phyloP scores from a whole-genome alignment of 2,329 filamentous ascomycete species.

The Fusarium chaquense region DNA sequence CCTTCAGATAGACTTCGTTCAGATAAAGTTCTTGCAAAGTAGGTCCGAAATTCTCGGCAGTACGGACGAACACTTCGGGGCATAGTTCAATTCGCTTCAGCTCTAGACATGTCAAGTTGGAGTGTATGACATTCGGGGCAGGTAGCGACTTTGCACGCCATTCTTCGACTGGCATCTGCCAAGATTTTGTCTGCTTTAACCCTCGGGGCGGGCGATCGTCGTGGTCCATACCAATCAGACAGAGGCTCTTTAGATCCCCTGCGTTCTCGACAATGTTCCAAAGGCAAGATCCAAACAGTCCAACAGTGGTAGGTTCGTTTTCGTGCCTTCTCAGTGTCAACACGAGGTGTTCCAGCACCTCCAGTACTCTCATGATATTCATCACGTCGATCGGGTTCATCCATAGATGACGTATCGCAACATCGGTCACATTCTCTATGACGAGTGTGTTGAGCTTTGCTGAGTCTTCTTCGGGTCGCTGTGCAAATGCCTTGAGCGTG shows the following conservation, averaged over 20 bases:
- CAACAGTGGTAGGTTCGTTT: slow-evolving; percentile 50
- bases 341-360: slow-evolving; percentile 59
- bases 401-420: slow-evolving; percentile 61
- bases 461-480: slow-evolving; percentile 59
- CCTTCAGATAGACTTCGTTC: slow-evolving; percentile 60
- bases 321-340: slow-evolving; percentile 62
- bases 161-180: slow-evolving; percentile 53
- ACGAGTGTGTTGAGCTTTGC: slow-evolving; percentile 59
- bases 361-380: slow-evolving; percentile 60
- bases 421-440: slow-evolving; percentile 63
- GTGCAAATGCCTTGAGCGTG: slow-evolving; percentile 61
- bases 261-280: slow-evolving; percentile 65
- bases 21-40: slow-evolving; percentile 60
- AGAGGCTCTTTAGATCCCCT: slow-evolving; percentile 59
- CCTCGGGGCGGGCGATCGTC: slow-evolving; percentile 54
- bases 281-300: slow-evolving; percentile 58
- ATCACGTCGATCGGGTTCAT: slow-evolving; percentile 63
- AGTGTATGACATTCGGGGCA: slow-evolving; percentile 52
- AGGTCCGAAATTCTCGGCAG: slow-evolving; percentile 52
- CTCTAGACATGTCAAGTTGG: slow-evolving; percentile 58
- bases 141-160: slow-evolving; percentile 58
- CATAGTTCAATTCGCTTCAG: slow-evolving; percentile 58
- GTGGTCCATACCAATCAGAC: slow-evolving; percentile 60
- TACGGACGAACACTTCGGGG: slow-evolving; percentile 52
- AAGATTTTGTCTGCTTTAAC: slow-evolving; percentile 55